A percentile compares a stretch with the other conserved stretches of the same genome.
Conservation (phyloP, 148 eudicot species). For the Vaccinium vitisidaea region DNA sequence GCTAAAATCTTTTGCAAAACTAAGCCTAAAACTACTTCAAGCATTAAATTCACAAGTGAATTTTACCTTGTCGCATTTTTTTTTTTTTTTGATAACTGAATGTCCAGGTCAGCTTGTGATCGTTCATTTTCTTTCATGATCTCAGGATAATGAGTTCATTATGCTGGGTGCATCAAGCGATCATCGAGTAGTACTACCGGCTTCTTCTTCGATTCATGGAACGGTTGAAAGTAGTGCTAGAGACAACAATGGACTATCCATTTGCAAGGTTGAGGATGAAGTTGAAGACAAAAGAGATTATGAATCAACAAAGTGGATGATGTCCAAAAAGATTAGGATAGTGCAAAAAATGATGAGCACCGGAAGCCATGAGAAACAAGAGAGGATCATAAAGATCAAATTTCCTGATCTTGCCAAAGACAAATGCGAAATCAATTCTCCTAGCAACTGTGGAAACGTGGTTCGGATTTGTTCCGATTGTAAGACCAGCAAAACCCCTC, state of each 20-base stretch:
- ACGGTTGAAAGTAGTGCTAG: neutral
- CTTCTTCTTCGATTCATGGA: constrained; percentile 7
- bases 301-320: constrained; percentile 15
- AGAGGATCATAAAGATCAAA: neutral
- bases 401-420: neutral
- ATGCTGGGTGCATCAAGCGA: constrained; percentile 11
- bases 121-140: neutral
- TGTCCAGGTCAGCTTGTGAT: too few species aligned
- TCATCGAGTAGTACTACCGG: neutral
- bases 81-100: too few species aligned
- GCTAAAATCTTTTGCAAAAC: too few species aligned
- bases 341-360: constrained; percentile 16
- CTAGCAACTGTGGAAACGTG: neutral
- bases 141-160: constrained; percentile 7
- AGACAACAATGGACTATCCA: neutral
- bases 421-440: neutral
- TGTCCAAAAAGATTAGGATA: constrained; percentile 21
- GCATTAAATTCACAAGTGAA: neutral
- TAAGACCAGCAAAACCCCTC: constrained; percentile 58
- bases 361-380: neutral
- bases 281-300: neutral
- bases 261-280: neutral
- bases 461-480: constrained; percentile 50
- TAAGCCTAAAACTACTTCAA: neutral
- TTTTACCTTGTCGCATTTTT: neutral